phyloP scores from a whole-genome alignment of 208 protist genomes.

The Naegleria fowleri region DNA sequence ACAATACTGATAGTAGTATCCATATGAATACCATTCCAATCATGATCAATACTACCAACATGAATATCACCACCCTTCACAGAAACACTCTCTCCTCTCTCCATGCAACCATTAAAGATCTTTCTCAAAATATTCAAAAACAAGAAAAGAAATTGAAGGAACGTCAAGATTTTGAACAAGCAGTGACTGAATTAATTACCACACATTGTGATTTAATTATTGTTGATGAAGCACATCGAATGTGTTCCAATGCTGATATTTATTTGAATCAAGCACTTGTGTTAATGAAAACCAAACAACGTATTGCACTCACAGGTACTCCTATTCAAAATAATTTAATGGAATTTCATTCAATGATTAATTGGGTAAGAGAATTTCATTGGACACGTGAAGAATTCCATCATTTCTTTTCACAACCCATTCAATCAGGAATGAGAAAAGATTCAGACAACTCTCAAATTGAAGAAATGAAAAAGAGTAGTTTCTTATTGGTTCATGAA shows the following conservation, averaged over 20 bases:
- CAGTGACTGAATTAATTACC: neutral
- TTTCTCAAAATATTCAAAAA: neutral
- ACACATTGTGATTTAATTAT: slow-evolving; percentile 29
- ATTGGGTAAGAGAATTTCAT: slow-evolving; percentile 37
- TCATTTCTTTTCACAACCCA: slow-evolving; percentile 30
- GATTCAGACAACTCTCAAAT: neutral
- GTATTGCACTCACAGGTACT: slow-evolving; percentile 74
- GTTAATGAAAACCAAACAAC: slow-evolving; percentile 30
- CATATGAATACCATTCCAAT: too few species aligned
- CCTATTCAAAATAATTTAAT: slow-evolving; percentile 54
- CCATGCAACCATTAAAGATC: neutral
- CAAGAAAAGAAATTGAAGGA: neutral
- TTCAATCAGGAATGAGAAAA: slow-evolving; percentile 19
- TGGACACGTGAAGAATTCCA: slow-evolving; percentile 29
- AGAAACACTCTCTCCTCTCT: neutral
- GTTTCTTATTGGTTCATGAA: slow-evolving; percentile 28
- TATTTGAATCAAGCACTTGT: neutral
- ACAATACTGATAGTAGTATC: too few species aligned
- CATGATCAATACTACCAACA: too few species aligned
- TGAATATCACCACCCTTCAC: too few species aligned
- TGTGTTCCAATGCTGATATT: slow-evolving; percentile 8
- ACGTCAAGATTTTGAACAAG: neutral
- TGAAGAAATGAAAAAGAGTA: slow-evolving; percentile 28
- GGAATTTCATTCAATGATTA: slow-evolving; percentile 78
- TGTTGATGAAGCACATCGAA: slow-evolving; percentile 40